Conservation (phyloP, 2,329 filamentous ascomycete species). For the Leptographium lundbergii region DNA sequence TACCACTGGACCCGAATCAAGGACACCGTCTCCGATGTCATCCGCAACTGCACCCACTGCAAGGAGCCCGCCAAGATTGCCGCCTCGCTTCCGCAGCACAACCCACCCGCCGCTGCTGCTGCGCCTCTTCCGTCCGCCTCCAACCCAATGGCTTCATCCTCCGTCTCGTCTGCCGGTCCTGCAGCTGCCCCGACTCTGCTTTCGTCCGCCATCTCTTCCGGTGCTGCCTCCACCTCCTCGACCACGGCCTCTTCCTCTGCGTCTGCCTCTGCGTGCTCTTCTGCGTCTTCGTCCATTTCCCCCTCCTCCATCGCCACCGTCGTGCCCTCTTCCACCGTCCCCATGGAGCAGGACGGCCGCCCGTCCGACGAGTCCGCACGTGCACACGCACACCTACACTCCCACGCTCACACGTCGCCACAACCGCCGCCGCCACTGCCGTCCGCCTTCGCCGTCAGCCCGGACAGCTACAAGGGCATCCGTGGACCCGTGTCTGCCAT, state of each 20-base stretch:
- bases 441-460: slow-evolving; percentile 16
- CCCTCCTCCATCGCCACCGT: not conserved
- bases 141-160: not conserved
- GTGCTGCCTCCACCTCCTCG: not conserved
- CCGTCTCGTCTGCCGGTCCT: not conserved
- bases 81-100: not conserved
- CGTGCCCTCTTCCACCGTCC: not conserved
- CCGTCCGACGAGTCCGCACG: slow-evolving; percentile 4
- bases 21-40: slow-evolving; percentile 89
- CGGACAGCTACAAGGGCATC: slow-evolving; percentile 30
- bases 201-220: slow-evolving; percentile 5
- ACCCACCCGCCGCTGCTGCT: not conserved
- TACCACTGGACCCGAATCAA: slow-evolving; percentile 99
- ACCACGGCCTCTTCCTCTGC: not conserved
- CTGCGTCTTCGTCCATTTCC: not conserved
- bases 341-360: slow-evolving; percentile 10
- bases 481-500: slow-evolving; percentile 33
- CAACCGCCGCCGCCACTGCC: slow-evolving; percentile 12
- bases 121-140: not conserved
- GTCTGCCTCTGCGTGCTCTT: not conserved
- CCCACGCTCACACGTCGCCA: slow-evolving; percentile 13
- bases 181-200: not conserved
- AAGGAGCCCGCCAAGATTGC: slow-evolving; percentile 60
- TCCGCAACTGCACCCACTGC: slow-evolving; percentile 81
- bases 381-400: slow-evolving; percentile 1